Conservation (phyloP, 179 eudicot species). For the Actinidia arguta region DNA sequence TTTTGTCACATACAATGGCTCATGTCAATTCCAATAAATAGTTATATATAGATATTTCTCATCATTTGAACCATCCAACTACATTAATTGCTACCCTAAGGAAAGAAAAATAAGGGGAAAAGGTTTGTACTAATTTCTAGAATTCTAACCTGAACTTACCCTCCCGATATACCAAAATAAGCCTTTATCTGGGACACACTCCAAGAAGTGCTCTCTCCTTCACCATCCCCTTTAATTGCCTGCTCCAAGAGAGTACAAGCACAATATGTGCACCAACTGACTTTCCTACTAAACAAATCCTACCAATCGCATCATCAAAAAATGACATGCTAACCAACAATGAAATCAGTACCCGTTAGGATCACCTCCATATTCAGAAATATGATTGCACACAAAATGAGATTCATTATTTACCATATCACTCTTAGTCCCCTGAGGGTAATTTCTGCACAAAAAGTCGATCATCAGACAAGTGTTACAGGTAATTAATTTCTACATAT, state of each 20-base stretch:
- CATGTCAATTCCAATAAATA: neutral
- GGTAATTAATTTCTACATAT: neutral
- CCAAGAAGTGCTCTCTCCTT: slow-evolving; percentile 71
- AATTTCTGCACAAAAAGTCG: no score
- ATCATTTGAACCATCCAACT: neutral
- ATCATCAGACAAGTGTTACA: slow-evolving; percentile 23
- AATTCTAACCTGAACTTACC: slow-evolving; percentile 46
- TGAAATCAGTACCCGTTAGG: slow-evolving; percentile 65
- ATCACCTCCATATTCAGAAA: slow-evolving; percentile 98
- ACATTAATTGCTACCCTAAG: neutral
- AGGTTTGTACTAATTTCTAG: neutral
- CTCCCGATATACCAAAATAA: slow-evolving; percentile 97
- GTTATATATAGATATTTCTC: neutral
- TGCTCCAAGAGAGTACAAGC: slow-evolving; percentile 93
- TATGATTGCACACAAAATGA: slow-evolving; percentile 82
- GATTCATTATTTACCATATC: slow-evolving; percentile 95
- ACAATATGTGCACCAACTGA: slow-evolving; percentile 98
- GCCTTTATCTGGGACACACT: slow-evolving; percentile 86
- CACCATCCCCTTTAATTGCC: slow-evolving; percentile 77
- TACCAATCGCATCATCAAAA: slow-evolving; percentile 28
- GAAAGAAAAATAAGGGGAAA: neutral
- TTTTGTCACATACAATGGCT: neutral
- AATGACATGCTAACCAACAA: neutral
- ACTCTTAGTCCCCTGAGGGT: slow-evolving; percentile 90
- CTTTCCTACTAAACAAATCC: slow-evolving; percentile 94